Evolutionary conservation across 805 yeast species (phyloP), one percentile per base, ranked within the genome.

Genomic region (Debaryomyces maramus): DNA sequence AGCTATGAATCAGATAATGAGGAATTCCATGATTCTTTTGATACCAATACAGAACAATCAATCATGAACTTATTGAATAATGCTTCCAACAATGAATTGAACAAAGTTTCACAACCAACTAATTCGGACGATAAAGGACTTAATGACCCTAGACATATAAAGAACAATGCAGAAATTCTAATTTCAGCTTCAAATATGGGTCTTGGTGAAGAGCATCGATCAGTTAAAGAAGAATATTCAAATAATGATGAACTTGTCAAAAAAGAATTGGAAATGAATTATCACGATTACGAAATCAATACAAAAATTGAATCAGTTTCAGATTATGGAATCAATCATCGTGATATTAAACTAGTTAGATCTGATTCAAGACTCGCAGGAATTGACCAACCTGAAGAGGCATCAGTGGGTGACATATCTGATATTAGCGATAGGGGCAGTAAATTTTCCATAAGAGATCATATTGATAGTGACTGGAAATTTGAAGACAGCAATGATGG

Each of bases 401-500:
- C 36, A 7, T 10, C 9, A 3, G 34, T 17, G 3, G 29, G 22
- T 21, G 28, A 29, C 11, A 29, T 18, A 15, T n/a, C 36, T 22
- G 15, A 22, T n/a, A 17, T 19, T n/a, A 33, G 15, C 10, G 19
- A 33, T 11, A 19, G 22, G 4, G 17, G 15, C 2, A 24, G 22
- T 21, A 33, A 46, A 43, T 44, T 51, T 38, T 58, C 63, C 4
- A 50, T 65, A 17, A 40, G 62, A 27, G 61, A 58, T 42, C 64
- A 63, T 33, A 53, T 62, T 38, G 69, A 64, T 38, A 50, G 60
- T 23, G 65, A 58, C 22, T 65, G 70, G 70, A 63, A 62, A 45
- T 54, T 60, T 29, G 70, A 65, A 38, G 63, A 63, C 39, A 63
- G 70, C 34, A 54, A 63, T 34, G 71, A 65, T 47, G 71, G 70